These are phyloP conservation scores for Salix caprea DNA, from an alignment of 345 rosid genomes.

Conservation along the genomic window DNA sequence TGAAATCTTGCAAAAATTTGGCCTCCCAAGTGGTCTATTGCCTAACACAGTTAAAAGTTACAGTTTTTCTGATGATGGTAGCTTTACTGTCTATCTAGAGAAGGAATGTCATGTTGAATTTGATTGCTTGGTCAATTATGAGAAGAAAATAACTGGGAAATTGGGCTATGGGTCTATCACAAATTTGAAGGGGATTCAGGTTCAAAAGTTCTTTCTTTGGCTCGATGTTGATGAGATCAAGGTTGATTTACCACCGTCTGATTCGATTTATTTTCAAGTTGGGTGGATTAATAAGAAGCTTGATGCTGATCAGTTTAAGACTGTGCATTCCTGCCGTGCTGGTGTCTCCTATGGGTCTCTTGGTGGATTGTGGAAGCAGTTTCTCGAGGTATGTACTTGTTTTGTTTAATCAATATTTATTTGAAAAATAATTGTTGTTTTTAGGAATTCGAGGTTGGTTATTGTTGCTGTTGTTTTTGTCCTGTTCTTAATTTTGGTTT, in stretches of 20 bases:
- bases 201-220: slow-evolving; percentile 71
- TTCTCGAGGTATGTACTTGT: slow-evolving; percentile 32
- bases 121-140: slow-evolving; percentile 84
- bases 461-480: not conserved
- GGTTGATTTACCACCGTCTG: slow-evolving; percentile 85
- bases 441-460: not conserved
- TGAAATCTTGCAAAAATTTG: slow-evolving; percentile 79
- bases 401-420: not conserved
- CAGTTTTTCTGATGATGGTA: slow-evolving; percentile 60
- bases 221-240: slow-evolving; percentile 74
- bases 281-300: slow-evolving; percentile 88
- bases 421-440: not conserved
- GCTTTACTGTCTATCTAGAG: slow-evolving; percentile 48
- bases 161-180: slow-evolving; percentile 72
- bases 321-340: slow-evolving; percentile 67
- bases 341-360: slow-evolving; percentile 32
- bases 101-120: slow-evolving; percentile 61
- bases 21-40: slow-evolving; percentile 81
- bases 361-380: slow-evolving; percentile 27
- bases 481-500: not conserved
- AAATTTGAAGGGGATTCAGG: slow-evolving; percentile 75
- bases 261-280: slow-evolving; percentile 79
- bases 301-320: slow-evolving; percentile 72
- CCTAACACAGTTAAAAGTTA: slow-evolving; percentile 58
- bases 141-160: slow-evolving; percentile 53